Base-by-base conservation (phyloP, 2,329 filamentous ascomycete species). In the Pseudogymnoascus sp. region DNA sequence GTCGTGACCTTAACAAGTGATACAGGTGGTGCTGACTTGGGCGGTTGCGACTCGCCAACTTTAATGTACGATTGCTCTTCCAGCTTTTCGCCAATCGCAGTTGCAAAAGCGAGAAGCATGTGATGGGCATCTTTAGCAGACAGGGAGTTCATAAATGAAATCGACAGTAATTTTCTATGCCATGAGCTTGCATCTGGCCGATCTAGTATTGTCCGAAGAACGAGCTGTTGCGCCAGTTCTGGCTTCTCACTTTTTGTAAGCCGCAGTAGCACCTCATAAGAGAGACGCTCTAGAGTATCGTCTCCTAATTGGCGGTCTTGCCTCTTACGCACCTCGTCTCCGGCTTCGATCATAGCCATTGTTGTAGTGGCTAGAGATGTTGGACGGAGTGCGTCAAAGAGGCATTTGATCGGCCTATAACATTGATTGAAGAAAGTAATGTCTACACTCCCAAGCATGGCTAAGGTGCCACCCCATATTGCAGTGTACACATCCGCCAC, bases 121-220 rank as follows among this genome's bases (percentile, higher is more conserved):
- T 61, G 59, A 11, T 69, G 63, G 0, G 75, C 72, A 10, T 73
- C 62, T 4, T 69, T 66, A 8, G 72, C 68, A 0, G 76, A 65
- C 1, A 78, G 68, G 4, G 71, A 64, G 2, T 69, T 69, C 22
- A 78, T 64, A n/a, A 76, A 72, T 1, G 66, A 65, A 7, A 59
- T 35, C 3, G 70, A 71, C 2, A 78, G 65, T 2, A 78, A 62
- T 37, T 68, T 63, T 4, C 77, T 72, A 67, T 78, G 76, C 77
- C 77, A 78, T 0, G 78, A 76, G 66, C 75, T 78, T 37, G 76
- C 70, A 14, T 74, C 69, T 5, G 75, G 73, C n/a, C 67, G 68
- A 12, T 73, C 64, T 1, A 75, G 43, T 24, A 76, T 69, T 1
- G 69, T 71, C 6, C 64, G 63, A 31, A 76, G 62, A 14, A 70